A percentile compares a stretch with the other conserved stretches of the same genome.
Evolutionary conservation across 1,284 basidiomycete species (phyloP).

Genomic region (Ganoderma sinense): DNA sequence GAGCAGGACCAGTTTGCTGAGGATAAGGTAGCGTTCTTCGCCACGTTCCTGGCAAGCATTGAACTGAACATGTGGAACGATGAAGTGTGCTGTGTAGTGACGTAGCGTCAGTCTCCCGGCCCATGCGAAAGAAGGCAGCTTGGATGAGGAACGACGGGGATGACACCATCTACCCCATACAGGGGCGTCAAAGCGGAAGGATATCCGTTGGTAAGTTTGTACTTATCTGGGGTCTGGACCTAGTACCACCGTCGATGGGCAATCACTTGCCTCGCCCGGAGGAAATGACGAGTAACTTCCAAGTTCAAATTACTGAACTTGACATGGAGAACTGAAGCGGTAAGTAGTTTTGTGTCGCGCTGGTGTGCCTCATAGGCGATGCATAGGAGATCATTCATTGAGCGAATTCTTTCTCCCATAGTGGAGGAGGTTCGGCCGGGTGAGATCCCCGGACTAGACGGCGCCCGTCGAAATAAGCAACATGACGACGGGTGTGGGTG

Average conservation of each 20-base stretch:
- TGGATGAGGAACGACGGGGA: background rate
- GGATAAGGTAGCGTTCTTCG: background rate
- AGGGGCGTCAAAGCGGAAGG: background rate
- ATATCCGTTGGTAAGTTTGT: background rate
- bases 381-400: background rate
- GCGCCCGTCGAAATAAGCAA: background rate
- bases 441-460: background rate
- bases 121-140: background rate
- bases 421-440: background rate
- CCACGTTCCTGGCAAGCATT: background rate
- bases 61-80: background rate
- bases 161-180: background rate
- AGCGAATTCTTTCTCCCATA: background rate
- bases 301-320: background rate
- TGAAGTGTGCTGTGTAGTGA: background rate
- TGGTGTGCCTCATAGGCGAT: slow-evolving; percentile 1
- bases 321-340: background rate
- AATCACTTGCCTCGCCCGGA: background rate
- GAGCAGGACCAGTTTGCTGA: background rate
- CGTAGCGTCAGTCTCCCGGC: background rate
- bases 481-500: background rate
- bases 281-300: background rate
- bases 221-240: too few relatives aligned
- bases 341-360: background rate
- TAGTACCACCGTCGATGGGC: background rate